Evolutionary conservation across 441 rosid species (phyloP).

Genomic region (Mallotus japonicus): DNA sequence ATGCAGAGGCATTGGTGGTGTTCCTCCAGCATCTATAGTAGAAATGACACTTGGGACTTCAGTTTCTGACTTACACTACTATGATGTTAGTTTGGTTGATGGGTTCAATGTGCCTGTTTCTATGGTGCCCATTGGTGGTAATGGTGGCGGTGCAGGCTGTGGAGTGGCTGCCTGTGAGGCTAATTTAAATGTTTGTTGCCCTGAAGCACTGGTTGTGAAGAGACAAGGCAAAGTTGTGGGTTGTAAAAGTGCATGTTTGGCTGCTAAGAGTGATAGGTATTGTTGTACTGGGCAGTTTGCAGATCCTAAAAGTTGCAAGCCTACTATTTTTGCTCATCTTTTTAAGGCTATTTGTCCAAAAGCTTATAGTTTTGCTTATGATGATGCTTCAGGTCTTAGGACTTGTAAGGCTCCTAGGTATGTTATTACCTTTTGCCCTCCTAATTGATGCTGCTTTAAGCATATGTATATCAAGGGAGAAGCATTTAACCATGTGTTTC

Average conservation of each 20-base stretch:
- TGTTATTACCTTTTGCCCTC: constrained; percentile 66
- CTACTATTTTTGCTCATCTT: constrained; percentile 46
- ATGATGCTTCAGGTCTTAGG: constrained; percentile 57
- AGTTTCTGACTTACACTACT: constrained; percentile 49
- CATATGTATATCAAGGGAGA: too few relatives aligned
- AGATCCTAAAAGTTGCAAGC: constrained; percentile 47
- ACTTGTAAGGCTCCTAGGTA: constrained; percentile 56
- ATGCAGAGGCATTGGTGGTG: constrained; percentile 54
- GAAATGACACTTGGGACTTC: constrained; percentile 65
- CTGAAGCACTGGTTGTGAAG: constrained; percentile 42
- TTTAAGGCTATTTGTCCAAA: constrained; percentile 63
- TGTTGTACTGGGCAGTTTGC: constrained; percentile 63
- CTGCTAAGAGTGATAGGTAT: constrained; percentile 47
- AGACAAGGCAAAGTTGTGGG: constrained; percentile 52
- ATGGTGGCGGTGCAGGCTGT: constrained; percentile 48
- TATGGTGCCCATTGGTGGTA: constrained; percentile 51
- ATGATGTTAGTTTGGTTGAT: constrained; percentile 64
- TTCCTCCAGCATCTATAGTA: constrained; percentile 55
- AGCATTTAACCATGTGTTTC: too few relatives aligned
- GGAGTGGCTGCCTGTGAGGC: constrained; percentile 58
- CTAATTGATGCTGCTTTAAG: constrained; percentile 14
- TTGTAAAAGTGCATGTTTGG: constrained; percentile 71
- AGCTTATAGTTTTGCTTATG: constrained; percentile 61
- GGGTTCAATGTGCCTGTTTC: constrained; percentile 66
- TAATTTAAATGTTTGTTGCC: constrained; percentile 55